Conservation (phyloP, 2,329 filamentous ascomycete genomes). For the Trichoderma simmonsii region DNA sequence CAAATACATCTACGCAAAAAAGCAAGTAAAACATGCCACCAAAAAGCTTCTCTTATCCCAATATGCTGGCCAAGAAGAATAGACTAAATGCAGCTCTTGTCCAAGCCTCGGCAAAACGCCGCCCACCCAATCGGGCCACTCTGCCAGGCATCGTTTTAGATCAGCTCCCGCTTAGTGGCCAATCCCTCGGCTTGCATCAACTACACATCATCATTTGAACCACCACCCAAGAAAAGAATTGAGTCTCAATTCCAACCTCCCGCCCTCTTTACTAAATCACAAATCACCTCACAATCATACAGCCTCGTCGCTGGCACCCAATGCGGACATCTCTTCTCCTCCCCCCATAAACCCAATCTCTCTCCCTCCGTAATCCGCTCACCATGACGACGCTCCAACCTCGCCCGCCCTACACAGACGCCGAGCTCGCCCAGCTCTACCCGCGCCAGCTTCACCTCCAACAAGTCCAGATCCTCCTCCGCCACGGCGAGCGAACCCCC, state of each 20-base stretch:
- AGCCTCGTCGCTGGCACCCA: no score
- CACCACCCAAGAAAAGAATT: background rate
- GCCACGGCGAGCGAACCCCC: slow-evolving; percentile 78
- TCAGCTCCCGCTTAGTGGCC: background rate
- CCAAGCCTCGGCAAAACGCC: slow-evolving; percentile 1
- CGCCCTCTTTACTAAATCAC: no score
- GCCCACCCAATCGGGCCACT: background rate
- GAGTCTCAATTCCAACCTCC: no score
- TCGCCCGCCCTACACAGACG: slow-evolving; percentile 71
- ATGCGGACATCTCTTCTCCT: background rate
- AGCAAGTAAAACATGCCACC: background rate
- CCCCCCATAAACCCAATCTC: background rate
- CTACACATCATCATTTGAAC: background rate
- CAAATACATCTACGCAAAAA: background rate
- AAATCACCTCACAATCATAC: no score
- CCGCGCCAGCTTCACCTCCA: slow-evolving; percentile 76
- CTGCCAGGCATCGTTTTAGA: background rate
- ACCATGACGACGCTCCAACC: slow-evolving; percentile 78
- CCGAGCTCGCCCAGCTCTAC: slow-evolving; percentile 79
- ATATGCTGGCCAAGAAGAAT: background rate
- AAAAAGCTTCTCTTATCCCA: background rate
- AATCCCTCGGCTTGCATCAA: background rate
- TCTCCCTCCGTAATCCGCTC: background rate
- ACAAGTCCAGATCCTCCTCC: slow-evolving; percentile 82
- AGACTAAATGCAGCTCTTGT: background rate